phyloP scores from a whole-genome alignment of 768 basidiomycete species.

The Hemileccinum rubropunctum region DNA sequence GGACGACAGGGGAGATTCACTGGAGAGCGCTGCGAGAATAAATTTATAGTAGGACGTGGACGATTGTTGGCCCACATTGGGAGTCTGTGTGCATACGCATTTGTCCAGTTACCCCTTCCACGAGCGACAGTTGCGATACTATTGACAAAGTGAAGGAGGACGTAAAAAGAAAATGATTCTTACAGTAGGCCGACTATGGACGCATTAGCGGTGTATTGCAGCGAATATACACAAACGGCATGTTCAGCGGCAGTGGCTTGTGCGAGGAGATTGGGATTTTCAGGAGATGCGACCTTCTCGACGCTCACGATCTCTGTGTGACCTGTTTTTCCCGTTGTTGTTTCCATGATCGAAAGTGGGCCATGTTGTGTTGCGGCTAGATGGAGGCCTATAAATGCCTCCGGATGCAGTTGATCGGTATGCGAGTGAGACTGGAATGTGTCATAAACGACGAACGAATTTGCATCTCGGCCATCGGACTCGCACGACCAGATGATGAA shows the following conservation, averaged over 20 bases:
- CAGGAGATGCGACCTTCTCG: slow-evolving; percentile 3
- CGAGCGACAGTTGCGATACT: slow-evolving; percentile 26
- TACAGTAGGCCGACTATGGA: slow-evolving; percentile 24
- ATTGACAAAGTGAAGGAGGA: not conserved
- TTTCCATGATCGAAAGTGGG: slow-evolving; percentile 1
- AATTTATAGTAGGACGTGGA: not conserved
- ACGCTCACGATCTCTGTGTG: not conserved
- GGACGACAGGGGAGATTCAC: slow-evolving; percentile 32
- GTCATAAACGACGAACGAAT: too few relatives aligned
- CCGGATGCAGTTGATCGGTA: too few relatives aligned
- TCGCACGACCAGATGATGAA: too few relatives aligned
- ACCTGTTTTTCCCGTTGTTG: slow-evolving; percentile 8
- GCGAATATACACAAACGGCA: not conserved
- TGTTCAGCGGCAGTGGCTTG: slow-evolving; percentile 21
- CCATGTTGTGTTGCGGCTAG: too few relatives aligned
- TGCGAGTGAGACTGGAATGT: too few relatives aligned
- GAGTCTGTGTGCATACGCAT: slow-evolving; percentile 24
- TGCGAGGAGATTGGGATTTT: slow-evolving; percentile 20
- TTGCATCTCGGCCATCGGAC: too few relatives aligned
- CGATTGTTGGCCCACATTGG: slow-evolving; percentile 19
- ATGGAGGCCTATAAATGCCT: too few relatives aligned
- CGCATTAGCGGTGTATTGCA: not conserved
- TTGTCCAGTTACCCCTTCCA: slow-evolving; percentile 21
- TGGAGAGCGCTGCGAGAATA: slow-evolving; percentile 23
- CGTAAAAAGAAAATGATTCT: not conserved